Conservation (phyloP, 2,329 filamentous ascomycete species). For the Ophiostoma tasmaniense region DNA sequence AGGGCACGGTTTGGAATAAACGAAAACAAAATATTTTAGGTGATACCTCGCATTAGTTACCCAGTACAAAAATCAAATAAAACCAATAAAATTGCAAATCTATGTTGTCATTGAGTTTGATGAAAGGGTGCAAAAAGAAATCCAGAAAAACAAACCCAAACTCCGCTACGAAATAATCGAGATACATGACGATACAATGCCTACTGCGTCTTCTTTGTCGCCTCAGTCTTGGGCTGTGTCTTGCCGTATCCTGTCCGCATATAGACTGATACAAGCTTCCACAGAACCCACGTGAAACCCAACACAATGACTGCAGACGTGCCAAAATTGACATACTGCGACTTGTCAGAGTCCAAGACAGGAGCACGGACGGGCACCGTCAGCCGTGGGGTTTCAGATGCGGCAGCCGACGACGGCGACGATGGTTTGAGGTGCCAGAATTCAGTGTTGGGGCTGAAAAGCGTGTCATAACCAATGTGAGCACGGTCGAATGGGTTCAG, state of each 20-base stretch:
- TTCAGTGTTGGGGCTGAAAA: constrained; percentile 67
- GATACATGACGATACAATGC: neutral
- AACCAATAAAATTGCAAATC: neutral
- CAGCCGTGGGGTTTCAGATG: constrained; percentile 28
- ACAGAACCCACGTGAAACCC: constrained; percentile 63
- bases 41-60: neutral
- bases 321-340: constrained; percentile 41
- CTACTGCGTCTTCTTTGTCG: constrained; percentile 20
- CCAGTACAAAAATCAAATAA: neutral
- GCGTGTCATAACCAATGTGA: constrained; percentile 76
- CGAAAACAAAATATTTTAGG: neutral
- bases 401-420: constrained; percentile 20
- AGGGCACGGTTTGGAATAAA: neutral
- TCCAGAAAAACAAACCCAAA: neutral
- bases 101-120: neutral
- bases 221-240: constrained; percentile 17
- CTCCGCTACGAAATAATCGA: neutral
- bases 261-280: constrained; percentile 43
- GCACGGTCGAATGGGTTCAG: constrained; percentile 76
- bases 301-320: constrained; percentile 52
- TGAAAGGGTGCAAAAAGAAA: neutral
- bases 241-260: constrained; percentile 28
- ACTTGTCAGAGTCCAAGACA: constrained; percentile 49
- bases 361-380: constrained; percentile 53
- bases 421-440: constrained; percentile 69